Conservation (phyloP, 805 yeast genomes). For the Diddensiella transvaalensis region DNA sequence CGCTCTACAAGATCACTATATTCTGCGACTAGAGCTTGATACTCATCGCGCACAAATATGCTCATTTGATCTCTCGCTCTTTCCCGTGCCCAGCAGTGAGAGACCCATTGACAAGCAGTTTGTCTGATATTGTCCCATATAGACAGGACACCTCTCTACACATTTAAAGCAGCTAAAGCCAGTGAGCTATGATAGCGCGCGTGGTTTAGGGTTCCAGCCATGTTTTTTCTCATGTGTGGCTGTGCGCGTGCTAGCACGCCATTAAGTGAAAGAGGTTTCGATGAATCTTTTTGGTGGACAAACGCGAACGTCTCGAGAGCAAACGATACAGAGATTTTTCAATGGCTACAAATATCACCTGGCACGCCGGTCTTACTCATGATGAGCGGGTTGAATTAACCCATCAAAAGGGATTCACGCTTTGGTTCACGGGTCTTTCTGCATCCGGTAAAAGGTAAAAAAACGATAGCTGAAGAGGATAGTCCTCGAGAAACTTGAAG, state of each 20-base stretch:
- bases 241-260: background rate
- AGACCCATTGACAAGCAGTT: too few species aligned
- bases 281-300: background rate
- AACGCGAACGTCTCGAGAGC: too few species aligned
- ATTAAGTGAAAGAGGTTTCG: background rate
- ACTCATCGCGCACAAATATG: slow-evolving; percentile 10
- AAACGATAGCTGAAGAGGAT: slow-evolving; percentile 81
- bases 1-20: slow-evolving; percentile 9
- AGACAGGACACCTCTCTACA: too few species aligned
- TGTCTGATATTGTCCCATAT: too few species aligned
- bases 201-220: too few species aligned
- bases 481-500: slow-evolving; percentile 93
- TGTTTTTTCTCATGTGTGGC: background rate
- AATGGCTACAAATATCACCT: slow-evolving; percentile 95
- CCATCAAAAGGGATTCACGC: slow-evolving; percentile 81
- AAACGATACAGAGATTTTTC: too few species aligned
- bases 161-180: too few species aligned
- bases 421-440: slow-evolving; percentile 94
- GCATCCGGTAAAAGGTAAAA: slow-evolving; percentile 80
- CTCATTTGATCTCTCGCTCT: too few species aligned
- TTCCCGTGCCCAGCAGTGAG: too few species aligned
- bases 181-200: too few species aligned
- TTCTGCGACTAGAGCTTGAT: slow-evolving; percentile 10
- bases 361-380: slow-evolving; percentile 89
- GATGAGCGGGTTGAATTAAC: slow-evolving; percentile 70